A percentile compares a stretch with the other conserved stretches of the same genome.
Evolutionary conservation across 352 stramenopile genomes (phyloP).

Genomic region (Phytophthora tentaculata): DNA sequence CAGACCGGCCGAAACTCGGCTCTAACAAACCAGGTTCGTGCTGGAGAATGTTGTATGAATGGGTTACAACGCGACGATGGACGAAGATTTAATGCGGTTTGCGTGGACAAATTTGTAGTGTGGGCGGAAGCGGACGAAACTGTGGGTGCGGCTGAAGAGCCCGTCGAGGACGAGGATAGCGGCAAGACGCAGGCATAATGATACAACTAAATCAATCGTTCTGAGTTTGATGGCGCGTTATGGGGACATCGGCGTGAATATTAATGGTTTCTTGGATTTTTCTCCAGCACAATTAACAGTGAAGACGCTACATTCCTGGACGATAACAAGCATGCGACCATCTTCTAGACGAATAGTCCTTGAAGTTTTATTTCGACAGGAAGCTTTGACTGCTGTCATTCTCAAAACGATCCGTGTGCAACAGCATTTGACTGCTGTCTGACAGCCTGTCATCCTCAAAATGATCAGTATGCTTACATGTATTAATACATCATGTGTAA

Average conservation of each 20-base stretch:
- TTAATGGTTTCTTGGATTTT: not conserved
- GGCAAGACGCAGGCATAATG: slow-evolving; percentile 11
- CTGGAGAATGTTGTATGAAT: slow-evolving; percentile 1
- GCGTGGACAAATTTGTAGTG: slow-evolving; percentile 39
- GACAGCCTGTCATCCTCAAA: too few relatives aligned
- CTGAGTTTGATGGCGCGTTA: not conserved
- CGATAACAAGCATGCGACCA: not conserved
- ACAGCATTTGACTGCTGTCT: too few relatives aligned
- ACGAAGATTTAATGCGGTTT: slow-evolving; percentile 3
- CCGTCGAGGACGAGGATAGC: slow-evolving; percentile 1
- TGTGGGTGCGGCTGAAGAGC: slow-evolving; percentile 24
- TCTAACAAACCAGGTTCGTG: slow-evolving; percentile 75
- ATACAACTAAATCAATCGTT: slow-evolving; percentile 2
- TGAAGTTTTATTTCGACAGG: too few relatives aligned
- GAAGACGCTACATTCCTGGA: not conserved
- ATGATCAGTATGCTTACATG: too few relatives aligned
- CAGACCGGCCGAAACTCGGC: slow-evolving; percentile 76
- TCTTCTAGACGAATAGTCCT: not conserved
- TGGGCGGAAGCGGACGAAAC: slow-evolving; percentile 65
- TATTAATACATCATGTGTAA: too few relatives aligned
- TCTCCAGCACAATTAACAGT: too few relatives aligned
- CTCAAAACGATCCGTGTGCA: not conserved
- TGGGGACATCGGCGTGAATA: not conserved
- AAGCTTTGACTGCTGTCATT: too few relatives aligned
- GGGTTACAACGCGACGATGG: not conserved